Base-by-base conservation (phyloP, 164 flowering plant genomes). In the Aristolochia californica region DNA sequence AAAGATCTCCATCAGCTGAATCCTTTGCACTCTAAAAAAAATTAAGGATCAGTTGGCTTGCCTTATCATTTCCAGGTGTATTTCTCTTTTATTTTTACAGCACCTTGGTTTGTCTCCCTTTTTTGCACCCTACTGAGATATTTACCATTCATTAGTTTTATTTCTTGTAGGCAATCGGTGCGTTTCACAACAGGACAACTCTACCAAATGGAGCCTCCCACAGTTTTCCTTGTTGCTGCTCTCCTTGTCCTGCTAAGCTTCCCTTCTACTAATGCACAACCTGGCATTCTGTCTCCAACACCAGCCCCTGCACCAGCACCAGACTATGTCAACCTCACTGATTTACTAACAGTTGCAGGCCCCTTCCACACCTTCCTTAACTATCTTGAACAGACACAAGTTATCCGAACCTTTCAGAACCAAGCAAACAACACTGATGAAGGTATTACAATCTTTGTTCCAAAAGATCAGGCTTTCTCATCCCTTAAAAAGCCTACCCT, bases 381-480 rank as follows among this genome's bases (percentile, higher is more conserved):
- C 59, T 72, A 77, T 45, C 84, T 83, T 51, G 51, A 68, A 53
- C 71, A 83, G 55, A 84, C 91, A 47, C 74, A 84, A 70, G 88
- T 83, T 63, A 71, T 91, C 20, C 80, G 82, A 9, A 84, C 90
- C 21, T 74, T 91, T 67, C 98, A 91, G 71, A 70, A 77, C 81
- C 96, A 83, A 72, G 95, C 93, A 56, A 88, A 91, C 76, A 67
- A 82, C 72, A 83, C 90, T 4, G 76, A 84, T 0, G 77, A 84
- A 74, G 98, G 98, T 25, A 59, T 91, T 7, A 91, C 95, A 38
- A 65, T 91, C 51, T 91, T 91, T 65, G 95, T 80, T 0, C 96
- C 98, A 5, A 86, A 68, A 66, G 87, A 91, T 16, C 24, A 44
- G 0, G 87, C 98, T 48, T 91, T 91, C 72, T 62, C 80, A 8